Evolutionary conservation across 2,329 filamentous ascomycete species (phyloP), one percentile per base, ranked within the genome.

Genomic region (Fusarium miscanthi): DNA sequence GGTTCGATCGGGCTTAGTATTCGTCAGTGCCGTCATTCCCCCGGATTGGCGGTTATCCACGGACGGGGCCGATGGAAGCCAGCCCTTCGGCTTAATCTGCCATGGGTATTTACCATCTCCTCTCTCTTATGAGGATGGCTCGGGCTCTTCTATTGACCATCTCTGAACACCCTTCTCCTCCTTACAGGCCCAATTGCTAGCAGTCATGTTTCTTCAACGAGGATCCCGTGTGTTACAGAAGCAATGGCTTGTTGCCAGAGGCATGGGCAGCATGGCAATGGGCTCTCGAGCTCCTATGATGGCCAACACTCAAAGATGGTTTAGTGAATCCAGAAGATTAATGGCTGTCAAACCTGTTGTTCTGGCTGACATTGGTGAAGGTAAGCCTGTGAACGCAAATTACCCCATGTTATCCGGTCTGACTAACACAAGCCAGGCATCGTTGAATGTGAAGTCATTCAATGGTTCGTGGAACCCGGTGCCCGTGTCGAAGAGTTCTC

Each of bases 401-500:
- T 14, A 6, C n/a, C 11, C 31, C 5, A 10, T 21, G 49, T 38
- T 21, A 37, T 54, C 33, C 21, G n/a, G 25, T 41, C 45, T 23
- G 49, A 66, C 74, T 76, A 63, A 78, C 61, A 63, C 43, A 27
- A 41, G 6, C 45, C 76, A 96, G 96, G 96, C 61, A 99, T 98
- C 78, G 95, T 96, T 80, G 96, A 99, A 84, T 97, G 96, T 80
- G 96, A 99, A 83, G 94, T 99, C 78, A 98, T 98, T 78, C 96
- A 99, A 85, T 99, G 96, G 96, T 99, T 98, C 81, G 95, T 99
- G 74, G 93, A 98, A 83, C 94, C 97, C 54, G 95, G 95, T 65
- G 96, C 96, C 40, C 91, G 93, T 64, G 95, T 99, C 77, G 95
- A 99, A 85, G 95, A 99, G 85, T 99, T 97, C 88, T 96, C 97